Base-by-base conservation (phyloP, 768 basidiomycete species). In the Mycena amicta region DNA sequence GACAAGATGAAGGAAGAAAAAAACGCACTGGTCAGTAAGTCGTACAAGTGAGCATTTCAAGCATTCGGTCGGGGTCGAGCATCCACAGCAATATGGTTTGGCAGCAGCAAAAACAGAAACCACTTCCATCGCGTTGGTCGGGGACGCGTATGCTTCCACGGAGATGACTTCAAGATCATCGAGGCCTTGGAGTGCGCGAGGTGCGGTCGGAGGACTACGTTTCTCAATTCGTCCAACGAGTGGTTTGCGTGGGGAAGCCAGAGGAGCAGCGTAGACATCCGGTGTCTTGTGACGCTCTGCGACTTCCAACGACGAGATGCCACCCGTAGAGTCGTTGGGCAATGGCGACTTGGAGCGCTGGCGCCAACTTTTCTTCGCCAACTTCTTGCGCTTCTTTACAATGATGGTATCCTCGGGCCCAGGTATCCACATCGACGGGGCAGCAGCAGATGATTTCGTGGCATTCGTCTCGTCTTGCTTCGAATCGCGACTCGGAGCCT, bases 1-100 rank as follows among this genome's bases (percentile, higher is more conserved):
- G 11, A 29, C 18, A 15, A 15, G 31, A 25, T 30, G 40, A 3
- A n/a, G 31, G 15, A 28, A 29, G 27, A 50, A 2, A n/a, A 45
- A 26, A 16, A 53, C 61, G 4, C 39, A 62, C 61, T 59, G 23
- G 27, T 62, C 53, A 15, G 37, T 43, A 2, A 62, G 53, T 43
- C 57, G 54, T 13, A 43, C 41, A 3, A 62, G 39, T 3, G 56
- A 52, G 54, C 61, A 62, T 47, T 13, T 29, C 1, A 18, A 25
- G 25, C 61, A 62, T 25, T 52, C 50, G 4, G 49, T 16, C 6
- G 61, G 61, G 30, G 18, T 29, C 23, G 53, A 52, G 30, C 61
- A 62, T 2, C 55, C 55, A 20, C 60, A 62, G 52, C 20, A 39
- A 26, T 57, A 54, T 20, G 53, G 31, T 33, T 51, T 49, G 30